phyloP scores from a whole-genome alignment of 306 rosid species.

The Cucurbita argyrosperma region DNA sequence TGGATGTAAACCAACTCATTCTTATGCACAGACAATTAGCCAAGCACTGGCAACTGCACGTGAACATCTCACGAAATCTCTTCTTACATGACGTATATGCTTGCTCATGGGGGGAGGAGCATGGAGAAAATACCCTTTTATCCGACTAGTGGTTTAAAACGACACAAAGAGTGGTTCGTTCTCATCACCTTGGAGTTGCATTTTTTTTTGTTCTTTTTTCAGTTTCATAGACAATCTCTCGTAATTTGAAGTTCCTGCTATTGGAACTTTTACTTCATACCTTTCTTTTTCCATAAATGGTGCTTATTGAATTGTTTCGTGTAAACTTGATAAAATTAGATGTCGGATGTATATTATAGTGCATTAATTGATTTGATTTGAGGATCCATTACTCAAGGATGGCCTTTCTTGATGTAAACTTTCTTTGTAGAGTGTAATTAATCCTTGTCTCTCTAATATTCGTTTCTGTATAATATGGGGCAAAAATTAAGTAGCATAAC shows the following conservation, averaged over 20 bases:
- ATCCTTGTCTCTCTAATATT: too few species aligned
- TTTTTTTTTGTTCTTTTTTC: neutral
- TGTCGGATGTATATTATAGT: neutral
- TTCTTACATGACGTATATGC: conserved; percentile 29
- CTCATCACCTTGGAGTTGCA: neutral
- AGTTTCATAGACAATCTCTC: neutral
- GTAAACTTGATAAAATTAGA: neutral
- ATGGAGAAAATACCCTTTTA: neutral
- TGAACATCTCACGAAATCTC: conserved; percentile 58
- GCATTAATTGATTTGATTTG: neutral
- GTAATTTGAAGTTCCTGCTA: neutral
- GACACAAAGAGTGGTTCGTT: neutral
- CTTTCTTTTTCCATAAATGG: neutral
- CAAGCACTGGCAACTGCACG: conserved; percentile 76
- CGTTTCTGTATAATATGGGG: too few species aligned
- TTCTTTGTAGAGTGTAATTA: neutral
- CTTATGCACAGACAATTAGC: conserved; percentile 43
- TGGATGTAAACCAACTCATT: neutral
- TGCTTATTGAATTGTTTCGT: neutral
- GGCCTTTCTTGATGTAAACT: neutral
- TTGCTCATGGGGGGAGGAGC: neutral
- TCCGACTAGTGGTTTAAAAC: neutral
- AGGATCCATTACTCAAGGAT: neutral
- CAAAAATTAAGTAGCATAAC: too few species aligned
- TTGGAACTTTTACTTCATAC: neutral